Evolutionary conservation across 2,329 filamentous ascomycete genomes (phyloP).

Genomic region (Arthrobotrys pseudoclavata): DNA sequence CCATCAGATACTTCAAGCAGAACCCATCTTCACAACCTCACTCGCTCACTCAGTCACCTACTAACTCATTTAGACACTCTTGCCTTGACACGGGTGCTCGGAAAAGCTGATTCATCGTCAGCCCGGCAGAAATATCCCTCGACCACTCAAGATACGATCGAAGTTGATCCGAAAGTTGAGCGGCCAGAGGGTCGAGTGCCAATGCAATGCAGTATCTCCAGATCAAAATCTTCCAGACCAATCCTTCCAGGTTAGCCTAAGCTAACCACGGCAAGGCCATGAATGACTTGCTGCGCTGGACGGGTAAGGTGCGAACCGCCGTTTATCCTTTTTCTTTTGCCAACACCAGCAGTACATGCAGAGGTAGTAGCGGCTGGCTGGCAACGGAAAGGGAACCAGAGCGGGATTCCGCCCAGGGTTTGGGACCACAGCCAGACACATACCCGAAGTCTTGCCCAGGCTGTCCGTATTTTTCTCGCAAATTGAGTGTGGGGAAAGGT

Average conservation of each 20-base stretch:
- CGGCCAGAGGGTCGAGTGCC: not conserved
- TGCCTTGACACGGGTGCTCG: constrained; percentile 16
- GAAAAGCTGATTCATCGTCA: constrained; percentile 8
- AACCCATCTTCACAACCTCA: not conserved
- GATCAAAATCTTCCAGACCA: constrained; percentile 12
- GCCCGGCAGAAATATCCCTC: constrained; percentile 23
- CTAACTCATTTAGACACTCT: too few relatives aligned
- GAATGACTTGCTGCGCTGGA: constrained; percentile 11
- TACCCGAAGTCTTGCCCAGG: constrained; percentile 38
- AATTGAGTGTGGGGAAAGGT: constrained; percentile 24
- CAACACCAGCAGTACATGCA: constrained; percentile 10
- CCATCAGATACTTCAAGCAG: not conserved
- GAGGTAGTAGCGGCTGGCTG: not conserved
- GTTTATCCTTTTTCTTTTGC: constrained; percentile 60
- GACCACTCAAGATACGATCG: constrained; percentile 5
- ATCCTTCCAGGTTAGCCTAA: constrained; percentile 21
- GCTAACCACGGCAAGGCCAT: constrained; percentile 14
- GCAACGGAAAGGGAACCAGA: constrained; percentile 28
- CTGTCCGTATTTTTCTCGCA: constrained; percentile 7
- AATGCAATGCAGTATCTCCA: not conserved
- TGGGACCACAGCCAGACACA: constrained; percentile 42
- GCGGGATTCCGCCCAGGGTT: constrained; percentile 55
- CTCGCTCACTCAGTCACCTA: not conserved
- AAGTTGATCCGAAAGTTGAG: constrained; percentile 20
- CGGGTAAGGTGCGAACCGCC: constrained; percentile 50